Base-by-base conservation (phyloP, 345 rosid genomes). In the Diplotaxis tenuifolia region DNA sequence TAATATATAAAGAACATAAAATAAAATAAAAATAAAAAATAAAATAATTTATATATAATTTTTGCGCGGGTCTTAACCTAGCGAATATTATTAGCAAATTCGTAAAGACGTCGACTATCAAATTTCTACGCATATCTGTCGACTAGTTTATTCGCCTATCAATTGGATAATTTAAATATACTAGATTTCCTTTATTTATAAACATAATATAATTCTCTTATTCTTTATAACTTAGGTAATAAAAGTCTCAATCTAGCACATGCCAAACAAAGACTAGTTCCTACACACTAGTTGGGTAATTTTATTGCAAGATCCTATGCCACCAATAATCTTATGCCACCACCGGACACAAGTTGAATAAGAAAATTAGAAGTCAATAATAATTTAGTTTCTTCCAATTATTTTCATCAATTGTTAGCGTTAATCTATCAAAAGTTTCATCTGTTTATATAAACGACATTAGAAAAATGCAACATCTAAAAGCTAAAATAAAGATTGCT, bases 321-420 rank as follows among this genome's bases (percentile, higher is more conserved):
- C 60, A 49, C 42, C 59, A 73, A 56, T 56, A 4, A 56, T 65
- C n/a, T 21, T 21, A 45, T 47, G 71, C 77, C 72, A 73, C 52
- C 52, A n/a, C 52, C 52, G 15, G 19, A 45, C 52, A 45, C 19
- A 45, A 45, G 19, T 49, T 27, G 72, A 3, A 59, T 23, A 16
- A 49, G 0, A 47, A 7, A 59, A 23, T 2, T 7, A 11, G 0
- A 45, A 29, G 42, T 18, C 53, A 31, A 16, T 66, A 23, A 11
- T 54, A n/a, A 5, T 57, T 31, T 57, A 7, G 5, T 38, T 55
- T 20, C 3, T 19, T 27, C 10, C 12, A 25, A 27, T 6, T 0
- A 22, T 45, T 42, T 45, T 12, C n/a, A 3, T 63, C 56, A 52
- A 8, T 40, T 38, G 4, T 42, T 22, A 22, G 9, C 3, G 14